Conservation (phyloP, 148 eudicot genomes). For the Pharnaceum exiguum region DNA sequence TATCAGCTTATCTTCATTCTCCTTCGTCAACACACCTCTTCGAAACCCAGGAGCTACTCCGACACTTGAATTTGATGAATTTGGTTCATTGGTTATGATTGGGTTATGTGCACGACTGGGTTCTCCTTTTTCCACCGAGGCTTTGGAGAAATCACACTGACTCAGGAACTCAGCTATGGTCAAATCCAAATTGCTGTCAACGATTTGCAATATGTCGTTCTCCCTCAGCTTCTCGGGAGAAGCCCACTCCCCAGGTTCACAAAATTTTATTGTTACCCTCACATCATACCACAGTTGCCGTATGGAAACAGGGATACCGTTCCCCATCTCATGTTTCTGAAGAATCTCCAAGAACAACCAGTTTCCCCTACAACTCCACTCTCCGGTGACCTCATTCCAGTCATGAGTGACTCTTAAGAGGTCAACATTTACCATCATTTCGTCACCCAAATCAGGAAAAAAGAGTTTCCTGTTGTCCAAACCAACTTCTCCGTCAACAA, state of each 20-base stretch:
- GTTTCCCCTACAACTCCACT: constrained; percentile 67
- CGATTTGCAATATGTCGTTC: constrained; percentile 34
- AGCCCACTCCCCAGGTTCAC: constrained; percentile 58
- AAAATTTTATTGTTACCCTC: constrained; percentile 38
- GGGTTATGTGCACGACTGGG: constrained; percentile 14
- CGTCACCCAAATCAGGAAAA: constrained; percentile 92
- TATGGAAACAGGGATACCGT: constrained; percentile 51
- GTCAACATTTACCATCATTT: constrained; percentile 17
- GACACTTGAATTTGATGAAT: constrained; percentile 13
- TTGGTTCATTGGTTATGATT: constrained; percentile 9
- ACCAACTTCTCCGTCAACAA: constrained; percentile 47
- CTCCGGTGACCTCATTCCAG: constrained; percentile 60
- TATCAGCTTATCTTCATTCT: not conserved
- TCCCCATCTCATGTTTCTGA: constrained; percentile 31
- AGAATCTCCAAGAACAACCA: constrained; percentile 74
- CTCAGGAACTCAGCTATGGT: constrained; percentile 31
- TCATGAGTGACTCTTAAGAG: constrained; percentile 50
- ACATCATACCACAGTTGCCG: constrained; percentile 90
- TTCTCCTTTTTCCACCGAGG: constrained; percentile 21
- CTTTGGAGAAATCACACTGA: constrained; percentile 18
- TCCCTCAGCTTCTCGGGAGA: constrained; percentile 33
- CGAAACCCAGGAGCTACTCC: constrained; percentile 8
- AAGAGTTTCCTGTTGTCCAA: constrained; percentile 44
- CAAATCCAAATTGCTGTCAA: constrained; percentile 37
- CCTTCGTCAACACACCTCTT: constrained; percentile 1